phyloP scores from a whole-genome alignment of 164 flowering plant genomes.

The Echeveria elegans region DNA sequence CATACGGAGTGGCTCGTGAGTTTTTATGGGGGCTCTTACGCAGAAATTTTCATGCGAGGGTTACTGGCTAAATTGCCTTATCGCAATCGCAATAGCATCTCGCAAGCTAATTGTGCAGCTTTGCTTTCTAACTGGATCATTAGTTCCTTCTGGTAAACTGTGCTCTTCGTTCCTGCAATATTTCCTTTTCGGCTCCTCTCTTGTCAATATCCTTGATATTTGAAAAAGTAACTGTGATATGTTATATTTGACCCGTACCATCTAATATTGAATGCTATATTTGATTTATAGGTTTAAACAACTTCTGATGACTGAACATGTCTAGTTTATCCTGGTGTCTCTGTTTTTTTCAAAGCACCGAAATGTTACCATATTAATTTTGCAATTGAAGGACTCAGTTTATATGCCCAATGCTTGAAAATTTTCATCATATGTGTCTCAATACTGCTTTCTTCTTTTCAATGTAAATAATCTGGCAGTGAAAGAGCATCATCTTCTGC shows the following conservation, averaged over 20 bases:
- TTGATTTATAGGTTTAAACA: not conserved
- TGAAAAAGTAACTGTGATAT: not conserved
- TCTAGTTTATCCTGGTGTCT: not conserved
- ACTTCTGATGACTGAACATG: not conserved
- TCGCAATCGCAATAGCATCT: slow-evolving; percentile 87
- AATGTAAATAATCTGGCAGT: slow-evolving; percentile 47
- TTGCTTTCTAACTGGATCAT: slow-evolving; percentile 72
- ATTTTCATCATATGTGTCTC: not conserved
- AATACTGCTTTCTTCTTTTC: slow-evolving; percentile 3
- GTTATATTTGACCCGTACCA: not conserved
- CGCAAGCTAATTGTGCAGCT: slow-evolving; percentile 78
- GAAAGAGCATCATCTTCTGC: slow-evolving; percentile 66
- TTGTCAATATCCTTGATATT: not conserved
- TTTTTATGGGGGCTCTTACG: slow-evolving; percentile 64
- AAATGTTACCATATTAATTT: not conserved
- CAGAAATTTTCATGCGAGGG: slow-evolving; percentile 54
- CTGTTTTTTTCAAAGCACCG: not conserved
- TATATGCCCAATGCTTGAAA: not conserved
- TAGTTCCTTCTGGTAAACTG: slow-evolving; percentile 75
- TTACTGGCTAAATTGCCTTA: slow-evolving; percentile 85
- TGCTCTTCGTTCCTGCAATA: slow-evolving; percentile 1
- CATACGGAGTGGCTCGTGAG: slow-evolving; percentile 74
- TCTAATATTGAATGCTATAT: not conserved
- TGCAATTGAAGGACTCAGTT: not conserved
- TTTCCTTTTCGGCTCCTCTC: not conserved